A percentile compares a stretch with the other conserved stretches of the same genome.
Conservation (phyloP, 2,329 filamentous ascomycete species). For the Fusarium sp. region DNA sequence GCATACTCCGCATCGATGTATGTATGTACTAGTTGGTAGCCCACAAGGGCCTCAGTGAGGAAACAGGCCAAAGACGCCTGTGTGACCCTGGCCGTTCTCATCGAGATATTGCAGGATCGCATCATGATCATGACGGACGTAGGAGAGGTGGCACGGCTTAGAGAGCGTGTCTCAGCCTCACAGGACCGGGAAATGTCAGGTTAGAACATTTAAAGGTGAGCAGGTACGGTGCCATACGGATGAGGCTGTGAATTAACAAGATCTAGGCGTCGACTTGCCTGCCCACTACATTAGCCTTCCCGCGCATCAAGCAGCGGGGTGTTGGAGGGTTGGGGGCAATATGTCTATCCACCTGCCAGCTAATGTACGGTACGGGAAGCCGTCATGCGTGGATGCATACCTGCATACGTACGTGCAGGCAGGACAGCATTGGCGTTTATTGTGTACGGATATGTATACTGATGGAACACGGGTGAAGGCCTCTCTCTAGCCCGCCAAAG, state of each 20-base stretch:
- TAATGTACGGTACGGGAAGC: slow-evolving; percentile 42
- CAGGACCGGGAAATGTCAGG: not conserved
- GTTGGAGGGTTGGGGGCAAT: slow-evolving; percentile 34
- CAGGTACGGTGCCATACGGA: slow-evolving; percentile 7
- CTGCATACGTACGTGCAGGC: slow-evolving; percentile 27
- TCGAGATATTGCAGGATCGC: slow-evolving; percentile 43
- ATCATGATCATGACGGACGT: slow-evolving; percentile 31
- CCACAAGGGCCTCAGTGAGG: slow-evolving; percentile 36
- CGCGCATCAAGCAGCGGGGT: slow-evolving; percentile 43
- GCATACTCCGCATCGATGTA: slow-evolving; percentile 44
- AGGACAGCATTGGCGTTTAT: slow-evolving; percentile 29
- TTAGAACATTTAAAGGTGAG: not conserved
- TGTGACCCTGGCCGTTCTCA: slow-evolving; percentile 36
- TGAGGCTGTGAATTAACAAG: slow-evolving; percentile 32
- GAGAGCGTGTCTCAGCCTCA: slow-evolving; percentile 16
- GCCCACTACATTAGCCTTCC: slow-evolving; percentile 47
- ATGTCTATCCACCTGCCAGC: slow-evolving; percentile 42
- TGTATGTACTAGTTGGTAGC: slow-evolving; percentile 31
- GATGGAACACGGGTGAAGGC: slow-evolving; percentile 26
- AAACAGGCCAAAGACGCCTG: slow-evolving; percentile 30
- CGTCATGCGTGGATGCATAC: slow-evolving; percentile 37
- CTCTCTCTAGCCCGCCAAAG: slow-evolving; percentile 13
- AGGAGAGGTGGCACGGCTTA: slow-evolving; percentile 23
- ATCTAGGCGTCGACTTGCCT: slow-evolving; percentile 38
- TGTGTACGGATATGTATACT: slow-evolving; percentile 42